Base-by-base conservation (phyloP, 2,329 filamentous ascomycete species). In the Ophiocordyceps camponoti-rufipedis region DNA sequence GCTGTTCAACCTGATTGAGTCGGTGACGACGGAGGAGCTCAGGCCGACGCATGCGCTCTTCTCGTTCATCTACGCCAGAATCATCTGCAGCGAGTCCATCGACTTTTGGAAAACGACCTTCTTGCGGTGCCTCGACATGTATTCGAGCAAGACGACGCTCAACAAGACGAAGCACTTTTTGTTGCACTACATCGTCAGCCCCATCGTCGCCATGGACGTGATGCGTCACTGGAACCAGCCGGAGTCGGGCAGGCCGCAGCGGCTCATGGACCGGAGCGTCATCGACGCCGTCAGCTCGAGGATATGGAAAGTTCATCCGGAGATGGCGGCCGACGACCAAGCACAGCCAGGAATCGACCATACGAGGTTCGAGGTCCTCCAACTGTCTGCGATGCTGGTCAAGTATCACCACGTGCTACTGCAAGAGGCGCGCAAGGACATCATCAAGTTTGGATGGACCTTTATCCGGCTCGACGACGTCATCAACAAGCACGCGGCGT, bases 361-460 rank as follows among this genome's bases (percentile, higher is more conserved):
- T 62, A 93, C 88, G 2, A 75, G 91, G 14, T 94, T 96, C 78
- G 93, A 98, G 58, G 75, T 95, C 10, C 74, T 99, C 42, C 93
- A 99, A 59, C 74, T 96, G 41, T 95, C 91, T 6, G 88, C 91
- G 0, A 79, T 98, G 68, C 70, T 98, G 38, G 82, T 98, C 62
- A 98, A 98, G 58, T 94, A 96, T 56, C 86, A 98, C 56, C 80
- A 89, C 55, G 75, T 77, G 31, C 83, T 87, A 45, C 74, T 98
- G 1, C 84, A 93, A 53, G 91, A 96, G 55, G 81, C 85, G 2
- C 80, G 93, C 35, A 98, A 98, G 62, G 91, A 98, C 51, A 89
- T 98, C 50, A 98, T 98, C 57, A 96, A 95, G 63, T 98, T 96
- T 62, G 88, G 87, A 3, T 99, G 91, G 91, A 94, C 88, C 16